Base-by-base conservation (phyloP, 2,329 filamentous ascomycete genomes). In the Fusarium haematococcum region DNA sequence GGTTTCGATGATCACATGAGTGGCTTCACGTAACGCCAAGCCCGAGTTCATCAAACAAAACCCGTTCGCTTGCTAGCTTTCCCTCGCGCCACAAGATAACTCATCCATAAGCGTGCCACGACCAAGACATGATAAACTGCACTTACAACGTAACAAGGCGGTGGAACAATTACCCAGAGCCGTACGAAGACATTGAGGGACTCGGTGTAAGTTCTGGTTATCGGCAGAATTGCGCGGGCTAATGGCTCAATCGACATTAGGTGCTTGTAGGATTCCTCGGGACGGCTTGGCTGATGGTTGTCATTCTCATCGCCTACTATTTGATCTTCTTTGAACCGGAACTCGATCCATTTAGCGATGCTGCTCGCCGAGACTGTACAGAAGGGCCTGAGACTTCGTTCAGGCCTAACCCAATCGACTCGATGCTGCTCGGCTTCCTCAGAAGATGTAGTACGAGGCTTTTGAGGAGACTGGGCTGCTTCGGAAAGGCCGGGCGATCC, bases 241-340 rank as follows among this genome's bases (percentile, higher is more conserved):
- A 7, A 33, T n/a, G 3, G 9, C 1, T 11, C 16, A 33, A 6
- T 52, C 6, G 3, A 48, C 62, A 1, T 4, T 3, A 71, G 69
- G 69, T 69, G 1, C 56, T 68, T 14, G n/a, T 30, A 6, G 62
- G 66, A 1, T 65, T 71, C 10, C 16, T 71, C 6, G 69, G 65
- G n/a, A 58, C 65, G 2, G 66, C 61, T 0, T 71, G 43, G 45
- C 10, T 71, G 9, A 52, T 32, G 14, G 37, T 71, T n/a, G 27
- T 14, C 1, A 52, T 71, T 1, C 16, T 69, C 4, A 5, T 59
- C 10, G 8, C 62, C 1, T 7, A 68, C 20, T 69, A 71, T 14
- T 16, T 63, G 10, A 10, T 66, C 7, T 27, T 43, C 3, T 71
- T 59, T 16, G 43, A 71, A 8, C 65, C 69, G 0, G 7, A 16